Conservation (phyloP, 1,139 yeast genomes). For the Kurtzmaniella quercitrusa region DNA sequence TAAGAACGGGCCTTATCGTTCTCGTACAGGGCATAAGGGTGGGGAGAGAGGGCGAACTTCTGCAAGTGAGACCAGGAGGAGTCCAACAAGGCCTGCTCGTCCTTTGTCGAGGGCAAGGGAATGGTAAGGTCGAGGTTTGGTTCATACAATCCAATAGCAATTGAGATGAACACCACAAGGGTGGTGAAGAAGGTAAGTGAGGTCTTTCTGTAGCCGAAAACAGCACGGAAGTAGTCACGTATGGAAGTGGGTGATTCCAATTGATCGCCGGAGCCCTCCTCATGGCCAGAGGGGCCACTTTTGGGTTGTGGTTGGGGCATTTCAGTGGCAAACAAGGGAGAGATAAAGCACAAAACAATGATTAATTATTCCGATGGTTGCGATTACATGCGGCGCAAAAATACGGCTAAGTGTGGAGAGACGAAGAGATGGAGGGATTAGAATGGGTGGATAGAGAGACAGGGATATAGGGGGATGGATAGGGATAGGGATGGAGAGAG, state of each 20-base stretch:
- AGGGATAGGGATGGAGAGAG: too few relatives aligned
- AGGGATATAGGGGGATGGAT: too few relatives aligned
- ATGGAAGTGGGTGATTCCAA: not conserved
- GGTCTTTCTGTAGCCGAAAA: slow-evolving; percentile 60
- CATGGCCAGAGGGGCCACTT: not conserved
- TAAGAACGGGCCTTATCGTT: slow-evolving; percentile 76
- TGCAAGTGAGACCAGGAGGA: slow-evolving; percentile 69
- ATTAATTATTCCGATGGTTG: too few relatives aligned
- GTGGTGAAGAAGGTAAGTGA: slow-evolving; percentile 49
- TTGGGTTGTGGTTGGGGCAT: not conserved
- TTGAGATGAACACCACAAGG: slow-evolving; percentile 28
- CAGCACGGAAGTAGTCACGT: slow-evolving; percentile 19
- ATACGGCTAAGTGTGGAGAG: too few relatives aligned
- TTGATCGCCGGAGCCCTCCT: not conserved
- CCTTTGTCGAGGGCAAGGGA: slow-evolving; percentile 31
- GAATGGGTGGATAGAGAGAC: too few relatives aligned
- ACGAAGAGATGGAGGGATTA: too few relatives aligned
- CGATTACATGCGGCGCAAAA: too few relatives aligned
- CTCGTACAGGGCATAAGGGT: slow-evolving; percentile 73
- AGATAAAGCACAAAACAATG: not conserved
- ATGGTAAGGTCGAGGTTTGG: slow-evolving; percentile 36
- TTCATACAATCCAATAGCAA: slow-evolving; percentile 15
- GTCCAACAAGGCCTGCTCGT: slow-evolving; percentile 37
- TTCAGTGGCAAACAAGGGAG: not conserved
- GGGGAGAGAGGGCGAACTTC: slow-evolving; percentile 57